Evolutionary conservation across 345 rosid genomes (phyloP).

Genomic region (Brassica cretica): DNA sequence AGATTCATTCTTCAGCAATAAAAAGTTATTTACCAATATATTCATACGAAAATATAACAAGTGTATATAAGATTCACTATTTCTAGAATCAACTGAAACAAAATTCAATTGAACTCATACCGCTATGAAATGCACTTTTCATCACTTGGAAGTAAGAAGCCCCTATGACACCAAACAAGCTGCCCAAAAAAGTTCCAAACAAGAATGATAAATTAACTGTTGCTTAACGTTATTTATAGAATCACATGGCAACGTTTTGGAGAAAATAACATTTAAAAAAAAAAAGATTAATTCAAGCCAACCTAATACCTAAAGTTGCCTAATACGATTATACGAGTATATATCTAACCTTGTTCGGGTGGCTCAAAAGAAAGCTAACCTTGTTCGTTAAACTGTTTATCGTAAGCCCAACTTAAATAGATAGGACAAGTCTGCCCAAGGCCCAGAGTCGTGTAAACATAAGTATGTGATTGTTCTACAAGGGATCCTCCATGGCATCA

Average conservation of each 20-base stretch:
- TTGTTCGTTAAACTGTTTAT: no score
- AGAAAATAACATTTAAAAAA: background rate
- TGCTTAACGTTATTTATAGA: background rate
- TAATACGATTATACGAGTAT: background rate
- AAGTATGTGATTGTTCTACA: no score
- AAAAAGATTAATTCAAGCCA: background rate
- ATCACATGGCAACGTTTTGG: background rate
- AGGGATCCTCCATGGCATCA: no score
- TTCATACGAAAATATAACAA: background rate
- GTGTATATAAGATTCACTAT: background rate
- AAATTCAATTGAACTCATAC: background rate
- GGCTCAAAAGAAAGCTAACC: no score
- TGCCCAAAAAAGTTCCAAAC: background rate
- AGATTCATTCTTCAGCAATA: background rate
- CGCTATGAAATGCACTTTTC: background rate
- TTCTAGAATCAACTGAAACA: background rate
- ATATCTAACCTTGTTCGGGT: background rate
- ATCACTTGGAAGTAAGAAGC: background rate
- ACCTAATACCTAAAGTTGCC: background rate
- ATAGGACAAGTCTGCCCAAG: no score
- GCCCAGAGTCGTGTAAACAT: no score
- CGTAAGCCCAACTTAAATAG: no score
- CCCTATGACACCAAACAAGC: background rate
- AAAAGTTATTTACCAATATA: background rate
- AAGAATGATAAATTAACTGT: background rate